A percentile compares a stretch with the other conserved stretches of the same genome.
These are phyloP conservation scores for Citrullus mucosospermus DNA, from an alignment of 306 rosid species.

Conservation along the genomic window DNA sequence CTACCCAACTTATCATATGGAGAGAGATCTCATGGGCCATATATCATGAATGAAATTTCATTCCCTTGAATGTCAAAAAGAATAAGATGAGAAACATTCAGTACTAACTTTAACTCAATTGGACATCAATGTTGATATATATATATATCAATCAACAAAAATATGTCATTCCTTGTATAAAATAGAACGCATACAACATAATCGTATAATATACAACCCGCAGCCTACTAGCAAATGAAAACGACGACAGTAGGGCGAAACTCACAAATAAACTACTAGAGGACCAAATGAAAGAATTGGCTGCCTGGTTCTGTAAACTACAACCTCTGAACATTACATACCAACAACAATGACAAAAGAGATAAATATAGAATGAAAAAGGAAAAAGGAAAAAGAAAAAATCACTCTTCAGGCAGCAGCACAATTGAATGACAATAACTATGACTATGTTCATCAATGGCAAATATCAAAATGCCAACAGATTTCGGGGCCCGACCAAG, in stretches of 20 bases:
- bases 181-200: background rate
- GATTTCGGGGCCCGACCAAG: slow-evolving; percentile 32
- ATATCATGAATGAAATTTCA: background rate
- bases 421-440: slow-evolving; percentile 46
- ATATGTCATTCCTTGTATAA: slow-evolving; percentile 8
- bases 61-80: background rate
- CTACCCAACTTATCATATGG: no score
- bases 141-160: slow-evolving; percentile 6
- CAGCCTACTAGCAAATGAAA: slow-evolving; percentile 4
- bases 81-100: background rate
- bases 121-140: background rate
- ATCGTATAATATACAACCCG: slow-evolving; percentile 4
- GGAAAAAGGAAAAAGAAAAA: slow-evolving; percentile 9
- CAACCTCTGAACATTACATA: slow-evolving; percentile 8
- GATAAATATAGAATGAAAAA: slow-evolving; percentile 3
- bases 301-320: slow-evolving; percentile 4
- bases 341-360: slow-evolving; percentile 7
- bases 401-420: slow-evolving; percentile 66
- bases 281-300: slow-evolving; percentile 15
- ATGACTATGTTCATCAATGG: slow-evolving; percentile 39
- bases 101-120: background rate
- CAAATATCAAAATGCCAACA: slow-evolving; percentile 33
- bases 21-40: no score
- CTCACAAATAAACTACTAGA: background rate
- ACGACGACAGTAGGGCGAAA: background rate